Conservation (phyloP, 2,329 filamentous ascomycete genomes). For the Penicillium verrucosum region DNA sequence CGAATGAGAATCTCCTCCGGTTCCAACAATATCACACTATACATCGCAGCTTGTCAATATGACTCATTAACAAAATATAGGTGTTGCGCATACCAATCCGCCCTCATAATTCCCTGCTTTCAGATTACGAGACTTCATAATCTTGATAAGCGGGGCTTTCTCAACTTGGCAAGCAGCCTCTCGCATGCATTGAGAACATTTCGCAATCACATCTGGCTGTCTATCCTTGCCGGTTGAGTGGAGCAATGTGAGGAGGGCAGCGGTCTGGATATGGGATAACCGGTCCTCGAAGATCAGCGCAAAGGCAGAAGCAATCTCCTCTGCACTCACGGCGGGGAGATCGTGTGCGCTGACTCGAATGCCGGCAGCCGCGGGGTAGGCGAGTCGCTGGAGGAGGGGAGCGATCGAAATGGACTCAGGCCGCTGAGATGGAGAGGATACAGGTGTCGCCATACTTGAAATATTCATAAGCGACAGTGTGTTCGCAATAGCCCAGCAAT, state of each 20-base stretch:
- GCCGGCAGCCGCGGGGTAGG: slow-evolving; percentile 44
- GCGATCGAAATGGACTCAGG: slow-evolving; percentile 46
- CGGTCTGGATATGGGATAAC: slow-evolving; percentile 82
- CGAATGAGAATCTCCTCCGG: slow-evolving; percentile 91
- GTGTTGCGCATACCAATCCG: slow-evolving; percentile 64
- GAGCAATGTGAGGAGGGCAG: slow-evolving; percentile 81
- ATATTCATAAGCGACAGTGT: neutral
- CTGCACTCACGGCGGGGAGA: slow-evolving; percentile 75
- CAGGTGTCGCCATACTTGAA: neutral
- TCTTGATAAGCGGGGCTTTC: slow-evolving; percentile 55
- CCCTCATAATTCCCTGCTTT: slow-evolving; percentile 74
- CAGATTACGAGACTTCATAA: slow-evolving; percentile 59
- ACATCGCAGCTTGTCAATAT: neutral
- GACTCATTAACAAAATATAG: neutral
- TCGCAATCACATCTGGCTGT: slow-evolving; percentile 78
- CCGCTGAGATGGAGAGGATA: slow-evolving; percentile 26
- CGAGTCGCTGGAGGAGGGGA: slow-evolving; percentile 48
- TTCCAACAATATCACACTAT: slow-evolving; percentile 93
- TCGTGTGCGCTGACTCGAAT: slow-evolving; percentile 66
- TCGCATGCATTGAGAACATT: slow-evolving; percentile 81
- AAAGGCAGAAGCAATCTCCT: slow-evolving; percentile 86
- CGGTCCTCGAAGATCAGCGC: slow-evolving; percentile 88
- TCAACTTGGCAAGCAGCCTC: slow-evolving; percentile 72
- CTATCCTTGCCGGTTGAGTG: slow-evolving; percentile 88
- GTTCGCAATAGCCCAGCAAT: neutral